Evolutionary conservation across 306 rosid genomes (phyloP), one percentile per base, ranked within the genome.

Genomic region (Medicago truncatula): DNA sequence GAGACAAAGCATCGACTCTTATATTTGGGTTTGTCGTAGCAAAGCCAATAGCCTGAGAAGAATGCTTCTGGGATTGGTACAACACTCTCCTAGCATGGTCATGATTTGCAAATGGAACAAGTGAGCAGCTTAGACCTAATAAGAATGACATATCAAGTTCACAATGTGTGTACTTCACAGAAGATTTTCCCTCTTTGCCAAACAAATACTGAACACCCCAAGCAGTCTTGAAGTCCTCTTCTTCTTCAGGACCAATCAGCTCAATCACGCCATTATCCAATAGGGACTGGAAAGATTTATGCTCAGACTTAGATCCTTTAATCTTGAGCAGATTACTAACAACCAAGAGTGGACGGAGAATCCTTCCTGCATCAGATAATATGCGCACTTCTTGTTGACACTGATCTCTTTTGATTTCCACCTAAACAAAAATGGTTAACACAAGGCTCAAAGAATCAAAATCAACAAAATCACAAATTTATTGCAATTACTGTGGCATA

Each of bases 71-170:
- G 4, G 98, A 85, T 65, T 96, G 99, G 76, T 86, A 96, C 2
- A 96, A 89, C 16, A 88, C 97, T 82, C 99, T 92, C 82, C 96
- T 83, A 13, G 99, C 98, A 79, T 96, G 99, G 72, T 96, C 98
- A 78, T 96, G 99, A 82, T 96, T 96, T 1, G 97, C 96, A 87
- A 86, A 96, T 9, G 99, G 98, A 69, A 92, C 78, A 70, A 96
- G 85, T 40, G 93, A 87, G 66, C 97, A 89, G 78, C 99, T 89
- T 59, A 96, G 72, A 70, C 99, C 97, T 77, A 96, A 78, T 63
- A 96, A 78, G 75, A 89, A 92, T 7, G 99, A 90, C 96, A 83
- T 80, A 78, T 96, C 97, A 44, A 96, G 97, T 70, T 96, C 99
- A 72, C 99, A 96, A 72, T 96, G 99, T 1, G 99, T 89, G 80